Evolutionary conservation across 495 filamentous ascomycete genomes (phyloP).

Genomic region (Penicillium fimorum): DNA sequence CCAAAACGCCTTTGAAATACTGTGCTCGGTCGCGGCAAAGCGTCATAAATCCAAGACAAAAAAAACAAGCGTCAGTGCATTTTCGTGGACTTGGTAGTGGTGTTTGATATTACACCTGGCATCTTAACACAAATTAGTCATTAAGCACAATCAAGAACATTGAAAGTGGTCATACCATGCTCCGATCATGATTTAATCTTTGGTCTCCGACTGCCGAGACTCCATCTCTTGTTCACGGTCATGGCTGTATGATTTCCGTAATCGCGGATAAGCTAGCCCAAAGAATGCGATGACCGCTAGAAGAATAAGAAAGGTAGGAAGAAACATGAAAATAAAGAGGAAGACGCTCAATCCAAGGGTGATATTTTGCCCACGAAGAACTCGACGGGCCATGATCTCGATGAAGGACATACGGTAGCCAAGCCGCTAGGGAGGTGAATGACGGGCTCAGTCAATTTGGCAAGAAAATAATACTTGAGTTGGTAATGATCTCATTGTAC

Average conservation of each 20-base stretch:
- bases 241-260: constrained; percentile 21
- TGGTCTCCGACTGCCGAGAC: constrained; percentile 1
- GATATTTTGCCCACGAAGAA: constrained; percentile 31
- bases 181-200: constrained; percentile 1
- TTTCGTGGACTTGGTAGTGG: neutral
- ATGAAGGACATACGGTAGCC: constrained; percentile 14
- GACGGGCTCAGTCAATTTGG: neutral
- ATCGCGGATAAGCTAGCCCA: constrained; percentile 32
- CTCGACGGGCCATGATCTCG: constrained; percentile 35
- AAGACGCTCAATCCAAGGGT: constrained; percentile 39
- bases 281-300: constrained; percentile 40
- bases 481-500: constrained; percentile 3
- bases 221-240: constrained; percentile 17
- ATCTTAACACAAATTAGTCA: constrained; percentile 1
- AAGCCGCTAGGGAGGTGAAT: constrained; percentile 1
- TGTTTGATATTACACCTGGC: neutral
- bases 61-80: neutral
- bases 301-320: constrained; percentile 40
- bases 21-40: neutral
- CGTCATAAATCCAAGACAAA: neutral
- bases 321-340: constrained; percentile 43
- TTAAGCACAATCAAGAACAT: neutral
- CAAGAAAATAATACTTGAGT: neutral
- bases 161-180: neutral
- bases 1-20: neutral